phyloP scores from a whole-genome alignment of 306 rosid genomes.

The Rubus parviflorus region DNA sequence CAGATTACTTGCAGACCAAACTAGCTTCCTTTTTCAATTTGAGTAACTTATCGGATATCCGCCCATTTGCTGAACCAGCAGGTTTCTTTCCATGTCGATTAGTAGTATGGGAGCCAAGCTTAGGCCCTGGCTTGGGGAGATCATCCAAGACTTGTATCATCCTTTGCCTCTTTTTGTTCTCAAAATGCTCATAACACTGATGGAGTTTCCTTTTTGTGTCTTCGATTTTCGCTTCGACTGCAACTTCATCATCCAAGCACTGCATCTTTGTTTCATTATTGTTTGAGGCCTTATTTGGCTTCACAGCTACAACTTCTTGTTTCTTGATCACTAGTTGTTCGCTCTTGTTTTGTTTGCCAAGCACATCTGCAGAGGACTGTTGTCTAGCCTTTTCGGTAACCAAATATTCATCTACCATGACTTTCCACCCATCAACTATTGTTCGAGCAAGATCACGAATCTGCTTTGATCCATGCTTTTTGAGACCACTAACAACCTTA shows the following conservation, averaged over 20 bases:
- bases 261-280: not conserved
- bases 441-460: constrained; percentile 4
- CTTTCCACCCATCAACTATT: not conserved
- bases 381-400: not conserved
- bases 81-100: not conserved
- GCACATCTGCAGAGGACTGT: not conserved
- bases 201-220: not conserved
- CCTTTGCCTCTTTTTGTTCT: not conserved
- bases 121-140: not conserved
- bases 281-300: not conserved
- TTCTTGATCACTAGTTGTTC: not conserved
- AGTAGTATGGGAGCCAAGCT: not conserved
- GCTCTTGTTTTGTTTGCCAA: not conserved
- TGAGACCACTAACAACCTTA: not conserved
- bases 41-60: not conserved
- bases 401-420: not conserved
- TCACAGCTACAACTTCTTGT: not conserved
- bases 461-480: not conserved
- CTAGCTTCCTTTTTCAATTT: not conserved
- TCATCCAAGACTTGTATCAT: not conserved
- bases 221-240: not conserved
- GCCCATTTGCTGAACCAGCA: not conserved
- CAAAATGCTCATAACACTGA: not conserved
- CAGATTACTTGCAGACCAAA: not conserved
- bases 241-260: not conserved